These are phyloP conservation scores for Verticillium dahliae DNA, from an alignment of 2,329 filamentous ascomycete species.

Conservation along the genomic window DNA sequence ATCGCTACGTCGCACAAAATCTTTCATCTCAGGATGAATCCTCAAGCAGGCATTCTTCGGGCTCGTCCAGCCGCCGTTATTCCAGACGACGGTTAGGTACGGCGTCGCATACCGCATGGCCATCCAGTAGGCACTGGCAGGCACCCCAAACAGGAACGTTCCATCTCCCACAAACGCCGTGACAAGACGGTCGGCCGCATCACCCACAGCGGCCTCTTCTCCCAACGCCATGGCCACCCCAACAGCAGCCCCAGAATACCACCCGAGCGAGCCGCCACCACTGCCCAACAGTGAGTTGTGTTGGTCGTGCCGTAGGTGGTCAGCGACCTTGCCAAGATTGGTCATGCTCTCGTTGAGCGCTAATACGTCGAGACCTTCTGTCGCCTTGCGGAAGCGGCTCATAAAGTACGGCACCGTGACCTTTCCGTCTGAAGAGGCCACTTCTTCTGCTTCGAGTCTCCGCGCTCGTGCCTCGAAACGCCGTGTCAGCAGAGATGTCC, in stretches of 20 bases:
- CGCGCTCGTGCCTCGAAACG: slow-evolving; percentile 48
- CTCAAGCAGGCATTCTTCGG: slow-evolving; percentile 12
- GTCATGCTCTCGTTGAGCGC: slow-evolving; percentile 57
- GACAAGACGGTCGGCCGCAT: slow-evolving; percentile 1
- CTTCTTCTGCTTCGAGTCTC: slow-evolving; percentile 34
- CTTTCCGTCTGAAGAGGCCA: slow-evolving; percentile 39
- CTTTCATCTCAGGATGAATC: slow-evolving; percentile 11
- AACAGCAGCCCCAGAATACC: slow-evolving; percentile 24
- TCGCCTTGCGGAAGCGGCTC: slow-evolving; percentile 41
- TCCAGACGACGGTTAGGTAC: slow-evolving; percentile 14
- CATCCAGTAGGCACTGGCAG: slow-evolving; percentile 13
- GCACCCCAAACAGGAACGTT: slow-evolving; percentile 14
- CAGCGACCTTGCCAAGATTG: slow-evolving; percentile 34
- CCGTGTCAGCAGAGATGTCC: slow-evolving; percentile 52
- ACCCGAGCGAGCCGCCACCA: slow-evolving; percentile 23
- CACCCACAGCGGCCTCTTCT: not conserved
- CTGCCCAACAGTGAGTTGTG: slow-evolving; percentile 21
- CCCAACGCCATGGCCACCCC: slow-evolving; percentile 18
- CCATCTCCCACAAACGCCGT: slow-evolving; percentile 12
- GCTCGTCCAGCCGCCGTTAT: slow-evolving; percentile 12
- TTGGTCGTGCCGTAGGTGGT: slow-evolving; percentile 51
- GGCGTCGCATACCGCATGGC: slow-evolving; percentile 10
- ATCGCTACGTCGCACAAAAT: not conserved
- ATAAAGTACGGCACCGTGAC: slow-evolving; percentile 48
- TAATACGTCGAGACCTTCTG: slow-evolving; percentile 54